Percentiles rank a stretch among this genome's conserved stretches.
Evolutionary conservation across 495 filamentous ascomycete species (phyloP).

Genomic region (Hypomontagnella monticulosa): DNA sequence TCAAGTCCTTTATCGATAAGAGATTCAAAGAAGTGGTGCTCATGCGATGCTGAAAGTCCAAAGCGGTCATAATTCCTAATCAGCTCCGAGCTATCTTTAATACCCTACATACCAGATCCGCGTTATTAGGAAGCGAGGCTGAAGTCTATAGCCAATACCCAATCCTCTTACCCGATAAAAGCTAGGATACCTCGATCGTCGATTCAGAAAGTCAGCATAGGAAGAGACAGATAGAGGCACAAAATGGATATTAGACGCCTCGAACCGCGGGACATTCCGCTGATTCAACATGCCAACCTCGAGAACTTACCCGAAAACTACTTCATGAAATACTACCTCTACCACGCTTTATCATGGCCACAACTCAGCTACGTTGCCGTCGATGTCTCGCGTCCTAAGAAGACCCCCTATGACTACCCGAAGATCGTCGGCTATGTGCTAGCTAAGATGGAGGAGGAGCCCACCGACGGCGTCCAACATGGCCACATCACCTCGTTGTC

Average conservation of each 20-base stretch:
- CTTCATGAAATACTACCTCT: slow-evolving; percentile 99
- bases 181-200: background rate
- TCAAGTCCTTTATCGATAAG: slow-evolving; percentile 22
- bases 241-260: slow-evolving; percentile 83
- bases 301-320: slow-evolving; percentile 99
- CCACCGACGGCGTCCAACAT: slow-evolving; percentile 87
- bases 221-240: background rate
- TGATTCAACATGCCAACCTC: slow-evolving; percentile 97
- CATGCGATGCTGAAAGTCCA: slow-evolving; percentile 3
- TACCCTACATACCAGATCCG: too few species aligned
- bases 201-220: background rate
- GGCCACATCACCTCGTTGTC: slow-evolving; percentile 95
- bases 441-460: slow-evolving; percentile 99
- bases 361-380: slow-evolving; percentile 97
- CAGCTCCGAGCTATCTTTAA: background rate
- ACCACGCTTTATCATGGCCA: slow-evolving; percentile 98
- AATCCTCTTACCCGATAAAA: background rate
- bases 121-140: too few species aligned
- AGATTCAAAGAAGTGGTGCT: background rate
- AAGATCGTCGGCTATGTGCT: slow-evolving; percentile 99
- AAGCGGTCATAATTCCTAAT: slow-evolving; percentile 9
- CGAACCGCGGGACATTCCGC: slow-evolving; percentile 80
- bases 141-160: background rate
- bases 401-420: slow-evolving; percentile 85
- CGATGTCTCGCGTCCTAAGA: slow-evolving; percentile 79